These are phyloP conservation scores for Zoysia japonica DNA, from an alignment of 176 grass and related monocot genomes.

Conservation along the genomic window DNA sequence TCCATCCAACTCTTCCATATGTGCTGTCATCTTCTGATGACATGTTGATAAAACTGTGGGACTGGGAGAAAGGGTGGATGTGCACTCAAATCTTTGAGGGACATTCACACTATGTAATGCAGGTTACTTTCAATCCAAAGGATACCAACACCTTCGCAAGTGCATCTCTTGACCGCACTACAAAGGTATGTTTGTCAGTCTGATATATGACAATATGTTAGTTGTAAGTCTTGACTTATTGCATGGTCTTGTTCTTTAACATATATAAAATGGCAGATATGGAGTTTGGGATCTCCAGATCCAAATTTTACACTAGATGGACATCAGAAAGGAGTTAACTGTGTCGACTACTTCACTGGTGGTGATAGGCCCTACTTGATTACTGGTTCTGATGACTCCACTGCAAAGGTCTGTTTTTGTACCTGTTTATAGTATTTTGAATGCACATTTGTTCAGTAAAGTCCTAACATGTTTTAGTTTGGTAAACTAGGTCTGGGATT, in stretches of 20 bases:
- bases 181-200: conserved; percentile 60
- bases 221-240: background rate
- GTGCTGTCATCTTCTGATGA: conserved; percentile 98
- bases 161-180: conserved; percentile 95
- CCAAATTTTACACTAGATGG: conserved; percentile 98
- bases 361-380: conserved; percentile 98
- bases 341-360: conserved; percentile 98
- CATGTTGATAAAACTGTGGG: conserved; percentile 99
- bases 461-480: conserved; percentile 27
- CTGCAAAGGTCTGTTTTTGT: conserved; percentile 75
- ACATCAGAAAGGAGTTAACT: conserved; percentile 96
- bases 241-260: conserved; percentile 15
- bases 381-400: conserved; percentile 97
- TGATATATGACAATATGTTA: conserved; percentile 13
- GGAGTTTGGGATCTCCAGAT: conserved; percentile 98
- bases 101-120: conserved; percentile 99
- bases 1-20: conserved; percentile 96
- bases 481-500: conserved; percentile 92
- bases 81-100: conserved; percentile 99
- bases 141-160: conserved; percentile 98
- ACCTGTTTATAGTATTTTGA: conserved; percentile 6
- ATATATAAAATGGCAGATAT: conserved; percentile 63
- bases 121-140: conserved; percentile 98
- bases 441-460: conserved; percentile 7
- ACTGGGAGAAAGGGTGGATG: conserved; percentile 98